Evolutionary conservation across 352 stramenopile species (phyloP).

Genomic region (Phytophthora idaei): DNA sequence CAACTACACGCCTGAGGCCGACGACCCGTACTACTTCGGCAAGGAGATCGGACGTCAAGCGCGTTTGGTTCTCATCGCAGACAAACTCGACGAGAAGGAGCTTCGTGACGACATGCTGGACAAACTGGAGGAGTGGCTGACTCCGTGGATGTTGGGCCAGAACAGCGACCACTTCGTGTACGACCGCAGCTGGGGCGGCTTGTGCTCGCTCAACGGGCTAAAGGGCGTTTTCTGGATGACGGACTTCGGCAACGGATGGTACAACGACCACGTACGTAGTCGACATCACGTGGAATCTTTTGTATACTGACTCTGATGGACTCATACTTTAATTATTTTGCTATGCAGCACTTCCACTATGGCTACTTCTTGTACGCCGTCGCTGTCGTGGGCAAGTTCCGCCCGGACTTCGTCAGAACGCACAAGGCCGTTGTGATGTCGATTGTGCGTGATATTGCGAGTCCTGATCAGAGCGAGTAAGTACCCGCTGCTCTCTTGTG

Average conservation of each 20-base stretch:
- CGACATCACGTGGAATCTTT: background rate
- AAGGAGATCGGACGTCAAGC: slow-evolving; percentile 86
- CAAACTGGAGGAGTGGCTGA: slow-evolving; percentile 70
- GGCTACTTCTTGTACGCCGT: slow-evolving; percentile 92
- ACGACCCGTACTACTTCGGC: slow-evolving; percentile 87
- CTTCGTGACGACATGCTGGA: slow-evolving; percentile 64
- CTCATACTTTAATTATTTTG: slow-evolving; percentile 10
- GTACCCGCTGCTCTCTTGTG: slow-evolving; percentile 16
- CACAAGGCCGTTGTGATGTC: slow-evolving; percentile 81
- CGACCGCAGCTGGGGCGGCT: slow-evolving; percentile 91
- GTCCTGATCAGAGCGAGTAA: slow-evolving; percentile 63
- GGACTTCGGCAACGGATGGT: slow-evolving; percentile 94
- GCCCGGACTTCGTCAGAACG: slow-evolving; percentile 64
- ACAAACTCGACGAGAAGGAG: slow-evolving; percentile 59
- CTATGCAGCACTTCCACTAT: slow-evolving; percentile 95
- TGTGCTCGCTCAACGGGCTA: slow-evolving; percentile 92
- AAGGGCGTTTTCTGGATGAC: slow-evolving; percentile 89
- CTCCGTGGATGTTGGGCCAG: slow-evolving; percentile 76
- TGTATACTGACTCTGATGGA: background rate
- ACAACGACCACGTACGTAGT: slow-evolving; percentile 87
- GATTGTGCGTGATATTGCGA: slow-evolving; percentile 84
- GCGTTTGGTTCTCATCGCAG: slow-evolving; percentile 80
- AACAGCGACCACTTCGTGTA: slow-evolving; percentile 92
- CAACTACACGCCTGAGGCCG: slow-evolving; percentile 63
- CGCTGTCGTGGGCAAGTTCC: slow-evolving; percentile 82